These are phyloP conservation scores for Artemisia argyi DNA, from an alignment of 129 eudicot genomes.

Conservation along the genomic window DNA sequence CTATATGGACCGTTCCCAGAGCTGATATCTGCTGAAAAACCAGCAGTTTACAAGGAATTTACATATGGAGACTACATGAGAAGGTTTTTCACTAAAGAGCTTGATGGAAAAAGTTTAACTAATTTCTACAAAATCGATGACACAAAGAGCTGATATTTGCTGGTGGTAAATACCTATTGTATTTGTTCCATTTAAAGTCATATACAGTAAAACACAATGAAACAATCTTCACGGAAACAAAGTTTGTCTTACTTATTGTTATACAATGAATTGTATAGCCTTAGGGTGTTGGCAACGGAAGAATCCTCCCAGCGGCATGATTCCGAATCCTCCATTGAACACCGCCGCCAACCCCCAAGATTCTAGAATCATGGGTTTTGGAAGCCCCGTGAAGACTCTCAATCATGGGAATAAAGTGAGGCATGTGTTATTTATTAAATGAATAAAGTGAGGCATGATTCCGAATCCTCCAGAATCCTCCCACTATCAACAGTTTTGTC, in stretches of 20 bases:
- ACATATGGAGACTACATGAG: constrained; percentile 38
- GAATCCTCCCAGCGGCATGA: no score
- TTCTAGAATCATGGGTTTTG: no score
- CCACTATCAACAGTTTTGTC: no score
- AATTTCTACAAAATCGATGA: constrained; percentile 42
- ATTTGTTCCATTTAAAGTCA: neutral
- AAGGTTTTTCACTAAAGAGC: constrained; percentile 58
- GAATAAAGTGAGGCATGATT: no score
- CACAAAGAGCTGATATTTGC: neutral
- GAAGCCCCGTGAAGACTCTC: no score
- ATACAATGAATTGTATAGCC: constrained; percentile 11
- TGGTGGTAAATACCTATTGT: neutral
- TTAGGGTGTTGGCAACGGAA: no score
- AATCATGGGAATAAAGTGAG: no score
- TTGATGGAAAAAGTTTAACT: constrained; percentile 50
- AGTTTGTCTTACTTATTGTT: no score
- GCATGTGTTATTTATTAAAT: no score
- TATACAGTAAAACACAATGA: constrained; percentile 2
- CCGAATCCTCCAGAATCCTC: no score
- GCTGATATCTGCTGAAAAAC: constrained; percentile 46
- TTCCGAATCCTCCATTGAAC: no score
- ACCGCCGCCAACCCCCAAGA: no score
- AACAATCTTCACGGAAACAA: neutral
- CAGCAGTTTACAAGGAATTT: constrained; percentile 46
- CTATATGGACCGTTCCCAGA: constrained; percentile 57